Conservation (phyloP, 306 rosid genomes). For the Pyrus bretschneideri region DNA sequence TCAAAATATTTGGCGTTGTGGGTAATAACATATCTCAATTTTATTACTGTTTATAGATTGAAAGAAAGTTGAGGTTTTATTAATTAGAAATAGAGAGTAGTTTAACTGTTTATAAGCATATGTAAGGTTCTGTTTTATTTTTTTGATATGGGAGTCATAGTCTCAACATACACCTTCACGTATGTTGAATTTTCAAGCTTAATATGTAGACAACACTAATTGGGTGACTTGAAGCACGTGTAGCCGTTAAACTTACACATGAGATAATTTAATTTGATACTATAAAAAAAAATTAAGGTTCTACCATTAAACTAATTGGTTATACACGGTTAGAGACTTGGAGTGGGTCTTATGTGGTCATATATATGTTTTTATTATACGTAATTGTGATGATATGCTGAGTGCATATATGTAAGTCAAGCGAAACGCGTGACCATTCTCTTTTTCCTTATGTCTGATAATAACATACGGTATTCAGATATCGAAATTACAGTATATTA, state of each 20-base stretch:
- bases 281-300: too few species aligned
- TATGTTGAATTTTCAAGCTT: not conserved
- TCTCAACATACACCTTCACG: not conserved
- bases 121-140: not conserved
- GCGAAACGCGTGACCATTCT: conserved; percentile 76
- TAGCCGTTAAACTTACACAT: too few species aligned
- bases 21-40: not conserved
- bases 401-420: conserved; percentile 38
- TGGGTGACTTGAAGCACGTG: not conserved
- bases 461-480: conserved; percentile 29
- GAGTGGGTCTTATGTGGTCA: too few species aligned
- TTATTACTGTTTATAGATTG: too few species aligned
- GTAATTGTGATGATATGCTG: not conserved
- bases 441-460: conserved; percentile 2
- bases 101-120: too few species aligned
- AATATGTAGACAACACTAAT: too few species aligned
- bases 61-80: too few species aligned
- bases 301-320: too few species aligned
- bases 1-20: not conserved
- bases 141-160: too few species aligned
- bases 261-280: not conserved
- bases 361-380: too few species aligned
- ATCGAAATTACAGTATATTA: not conserved
- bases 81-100: too few species aligned
- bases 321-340: too few species aligned